phyloP scores from a whole-genome alignment of 805 yeast species.

The Priceomyces medius region DNA sequence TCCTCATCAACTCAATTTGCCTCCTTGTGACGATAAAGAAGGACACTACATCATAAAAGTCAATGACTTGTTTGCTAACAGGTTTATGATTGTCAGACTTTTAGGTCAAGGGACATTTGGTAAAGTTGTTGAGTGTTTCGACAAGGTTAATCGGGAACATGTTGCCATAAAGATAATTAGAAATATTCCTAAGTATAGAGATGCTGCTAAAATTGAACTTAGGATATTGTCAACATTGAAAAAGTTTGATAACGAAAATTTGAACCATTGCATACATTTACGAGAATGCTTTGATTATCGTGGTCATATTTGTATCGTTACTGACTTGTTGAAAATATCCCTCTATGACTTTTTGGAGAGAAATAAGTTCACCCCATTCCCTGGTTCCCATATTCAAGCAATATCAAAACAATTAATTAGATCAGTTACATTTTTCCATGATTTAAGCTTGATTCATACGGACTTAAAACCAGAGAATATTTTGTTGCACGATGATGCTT shows the following conservation, averaged over 20 bases:
- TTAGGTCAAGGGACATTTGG: slow-evolving; percentile 95
- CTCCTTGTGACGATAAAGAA: slow-evolving; percentile 61
- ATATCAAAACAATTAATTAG: slow-evolving; percentile 81
- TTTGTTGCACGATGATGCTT: slow-evolving; percentile 57
- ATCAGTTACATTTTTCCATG: slow-evolving; percentile 87
- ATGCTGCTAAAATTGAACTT: slow-evolving; percentile 91
- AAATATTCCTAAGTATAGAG: slow-evolving; percentile 90
- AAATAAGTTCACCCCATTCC: slow-evolving; percentile 85
- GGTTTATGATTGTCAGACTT: slow-evolving; percentile 65
- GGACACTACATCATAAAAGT: slow-evolving; percentile 69
- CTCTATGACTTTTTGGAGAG: slow-evolving; percentile 86
- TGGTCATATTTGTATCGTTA: slow-evolving; percentile 91
- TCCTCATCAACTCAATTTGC: slow-evolving; percentile 30
- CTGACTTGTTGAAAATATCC: slow-evolving; percentile 81
- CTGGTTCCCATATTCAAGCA: slow-evolving; percentile 89
- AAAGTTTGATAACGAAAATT: slow-evolving; percentile 64
- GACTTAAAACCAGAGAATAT: slow-evolving; percentile 97
- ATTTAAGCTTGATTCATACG: slow-evolving; percentile 86
- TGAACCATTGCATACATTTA: slow-evolving; percentile 78
- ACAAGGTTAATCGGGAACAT: slow-evolving; percentile 52
- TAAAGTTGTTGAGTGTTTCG: slow-evolving; percentile 82
- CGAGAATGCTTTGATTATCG: slow-evolving; percentile 89
- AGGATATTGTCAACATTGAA: slow-evolving; percentile 75
- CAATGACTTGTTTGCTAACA: slow-evolving; percentile 66
- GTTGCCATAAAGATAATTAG: slow-evolving; percentile 93